Evolutionary conservation across 2,329 filamentous ascomycete genomes (phyloP), one percentile per base, ranked within the genome.

Genomic region (Epichloe amarillans): DNA sequence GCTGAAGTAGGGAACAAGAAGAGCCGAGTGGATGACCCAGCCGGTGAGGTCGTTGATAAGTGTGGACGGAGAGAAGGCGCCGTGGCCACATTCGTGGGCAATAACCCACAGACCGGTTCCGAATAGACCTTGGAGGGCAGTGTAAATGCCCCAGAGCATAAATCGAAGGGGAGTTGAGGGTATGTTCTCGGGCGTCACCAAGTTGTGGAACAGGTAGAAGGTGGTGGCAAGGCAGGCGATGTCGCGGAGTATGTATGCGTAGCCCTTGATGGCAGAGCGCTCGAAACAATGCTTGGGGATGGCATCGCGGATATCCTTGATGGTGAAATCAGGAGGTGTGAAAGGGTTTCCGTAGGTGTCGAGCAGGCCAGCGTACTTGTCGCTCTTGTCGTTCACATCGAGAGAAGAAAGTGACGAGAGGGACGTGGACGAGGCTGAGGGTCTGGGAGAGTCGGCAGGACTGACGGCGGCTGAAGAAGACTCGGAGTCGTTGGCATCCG

Each of bases 221-320:
- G 86, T 90, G 64, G 76, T 72, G 43, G 77, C 83, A 38, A 97
- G 73, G 60, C 76, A 80, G 57, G 73, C 69, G 44, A 94, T 66
- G 69, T 98, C 93, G 55, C 91, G 83, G 63, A 82, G 77, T 61
- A 97, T 90, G 70, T 97, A 97, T 63, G 66, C 72, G 65, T 96
- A 75, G 58, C 90, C 85, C 57, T 73, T 81, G 57, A 80, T 66
- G 54, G 80, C 86, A 45, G 88, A 95, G 54, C 93, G 85, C 74
- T 96, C 77, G 69, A 86, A 97, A 79, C 93, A 98, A 77, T 96
- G 93, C 71, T 90, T 88, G 57, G 93, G 93, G 60, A 98, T 98
- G 66, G 93, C 93, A 72, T 95, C 86, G 63, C 88, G 84, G 66
- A 98, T 91, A 66, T 98, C 81, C 77, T 95, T 95, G 78, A 98